Percentiles rank a stretch among this genome's conserved stretches.
Conservation (phyloP, 768 basidiomycete species). For the Phylloporus rhodoxanthus region DNA sequence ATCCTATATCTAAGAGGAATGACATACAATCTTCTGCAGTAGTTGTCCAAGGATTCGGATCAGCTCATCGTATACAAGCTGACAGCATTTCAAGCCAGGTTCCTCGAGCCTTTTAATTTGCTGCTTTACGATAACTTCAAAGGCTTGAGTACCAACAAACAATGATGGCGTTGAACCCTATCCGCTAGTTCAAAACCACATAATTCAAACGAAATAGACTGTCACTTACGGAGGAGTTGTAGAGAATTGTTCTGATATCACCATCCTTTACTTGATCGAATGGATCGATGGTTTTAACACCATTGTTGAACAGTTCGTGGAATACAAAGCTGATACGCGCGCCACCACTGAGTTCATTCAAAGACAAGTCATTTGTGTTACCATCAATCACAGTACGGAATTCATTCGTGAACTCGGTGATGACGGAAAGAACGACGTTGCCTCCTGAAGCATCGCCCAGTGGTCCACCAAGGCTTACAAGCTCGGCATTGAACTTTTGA, state of each 20-base stretch:
- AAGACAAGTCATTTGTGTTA: conserved; percentile 88
- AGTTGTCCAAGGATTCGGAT: conserved; percentile 93
- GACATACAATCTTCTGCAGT: conserved; percentile 77
- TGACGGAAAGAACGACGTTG: conserved; percentile 92
- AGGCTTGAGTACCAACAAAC: conserved; percentile 95
- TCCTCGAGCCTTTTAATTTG: conserved; percentile 97
- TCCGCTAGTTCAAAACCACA: background rate
- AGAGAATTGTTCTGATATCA: conserved; percentile 91
- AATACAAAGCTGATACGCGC: conserved; percentile 98
- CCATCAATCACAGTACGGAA: conserved; percentile 97
- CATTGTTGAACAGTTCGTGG: conserved; percentile 97
- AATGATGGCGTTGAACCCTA: conserved; percentile 94
- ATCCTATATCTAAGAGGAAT: background rate
- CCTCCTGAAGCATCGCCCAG: conserved; percentile 81
- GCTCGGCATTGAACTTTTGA: conserved; percentile 81
- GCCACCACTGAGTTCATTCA: conserved; percentile 98
- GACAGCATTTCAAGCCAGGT: conserved; percentile 87
- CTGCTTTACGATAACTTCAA: conserved; percentile 98
- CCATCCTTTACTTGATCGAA: conserved; percentile 99
- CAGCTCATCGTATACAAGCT: conserved; percentile 94
- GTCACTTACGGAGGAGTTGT: conserved; percentile 87
- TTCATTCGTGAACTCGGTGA: conserved; percentile 96
- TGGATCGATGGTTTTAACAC: conserved; percentile 92
- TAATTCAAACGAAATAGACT: background rate
- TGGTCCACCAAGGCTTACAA: conserved; percentile 78